phyloP scores from a whole-genome alignment of 176 grass and related monocot species.

The Triticum aestivum region IWGSC_CS_RefSeq_v2.1 NC_057808.1:416394889-416395388 shows the following conservation, averaged over 20 bases:
- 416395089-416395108: not conserved
- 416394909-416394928: not conserved
- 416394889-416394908: not conserved
- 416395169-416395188: not conserved
- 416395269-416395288: not conserved
- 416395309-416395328: not conserved
- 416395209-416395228: not conserved
- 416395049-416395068: constrained; percentile 53
- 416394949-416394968: not conserved
- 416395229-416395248: not conserved
- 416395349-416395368: not conserved
- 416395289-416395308: not conserved
- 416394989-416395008: not conserved
- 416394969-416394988: not conserved
- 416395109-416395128: not conserved
- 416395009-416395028: constrained; percentile 5
- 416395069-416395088: not conserved
- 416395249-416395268: not conserved
- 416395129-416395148: not conserved
- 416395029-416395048: constrained; percentile 43
- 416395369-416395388: not conserved
- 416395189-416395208: not conserved
- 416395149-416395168: not conserved
- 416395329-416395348: not conserved
- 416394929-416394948: not conserved